phyloP scores from a whole-genome alignment of 2,329 filamentous ascomycete species.

The Claviceps maximensis region DNA sequence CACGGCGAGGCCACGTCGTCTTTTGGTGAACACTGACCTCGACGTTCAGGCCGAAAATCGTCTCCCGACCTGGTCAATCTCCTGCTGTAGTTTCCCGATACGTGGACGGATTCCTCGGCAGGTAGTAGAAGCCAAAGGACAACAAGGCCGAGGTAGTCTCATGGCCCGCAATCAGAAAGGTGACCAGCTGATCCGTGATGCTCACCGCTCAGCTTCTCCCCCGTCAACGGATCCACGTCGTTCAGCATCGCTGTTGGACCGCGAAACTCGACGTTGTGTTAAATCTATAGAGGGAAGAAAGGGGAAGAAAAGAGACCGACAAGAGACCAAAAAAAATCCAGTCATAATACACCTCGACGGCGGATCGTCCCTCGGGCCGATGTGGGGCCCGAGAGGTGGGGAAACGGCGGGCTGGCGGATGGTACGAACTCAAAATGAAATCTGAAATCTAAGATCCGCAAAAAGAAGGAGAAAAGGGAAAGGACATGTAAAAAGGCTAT shows the following conservation, averaged over 20 bases:
- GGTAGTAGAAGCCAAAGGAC: constrained; percentile 50
- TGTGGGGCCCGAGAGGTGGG: too few relatives aligned
- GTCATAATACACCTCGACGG: too few relatives aligned
- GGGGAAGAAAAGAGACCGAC: too few relatives aligned
- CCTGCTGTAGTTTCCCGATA: constrained; percentile 48
- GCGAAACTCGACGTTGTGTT: too few relatives aligned
- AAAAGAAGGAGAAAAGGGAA: not conserved
- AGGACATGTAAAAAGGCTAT: not conserved
- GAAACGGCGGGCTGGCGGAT: too few relatives aligned
- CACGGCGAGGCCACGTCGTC: constrained; percentile 29
- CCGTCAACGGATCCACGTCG: constrained; percentile 53
- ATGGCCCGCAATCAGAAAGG: constrained; percentile 57
- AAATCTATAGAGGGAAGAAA: too few relatives aligned
- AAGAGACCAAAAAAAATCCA: too few relatives aligned
- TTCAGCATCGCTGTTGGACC: constrained; percentile 62
- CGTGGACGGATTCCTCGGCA: constrained; percentile 48
- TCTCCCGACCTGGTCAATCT: constrained; percentile 48
- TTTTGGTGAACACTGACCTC: constrained; percentile 41
- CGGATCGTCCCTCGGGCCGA: too few relatives aligned
- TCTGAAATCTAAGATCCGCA: too few relatives aligned
- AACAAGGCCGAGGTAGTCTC: constrained; percentile 59
- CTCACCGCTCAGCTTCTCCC: constrained; percentile 48
- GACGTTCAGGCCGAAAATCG: constrained; percentile 45
- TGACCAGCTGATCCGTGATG: constrained; percentile 59
- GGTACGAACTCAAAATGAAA: too few relatives aligned